phyloP scores from a whole-genome alignment of 352 stramenopile species.

The Detonula confervacea region DNA sequence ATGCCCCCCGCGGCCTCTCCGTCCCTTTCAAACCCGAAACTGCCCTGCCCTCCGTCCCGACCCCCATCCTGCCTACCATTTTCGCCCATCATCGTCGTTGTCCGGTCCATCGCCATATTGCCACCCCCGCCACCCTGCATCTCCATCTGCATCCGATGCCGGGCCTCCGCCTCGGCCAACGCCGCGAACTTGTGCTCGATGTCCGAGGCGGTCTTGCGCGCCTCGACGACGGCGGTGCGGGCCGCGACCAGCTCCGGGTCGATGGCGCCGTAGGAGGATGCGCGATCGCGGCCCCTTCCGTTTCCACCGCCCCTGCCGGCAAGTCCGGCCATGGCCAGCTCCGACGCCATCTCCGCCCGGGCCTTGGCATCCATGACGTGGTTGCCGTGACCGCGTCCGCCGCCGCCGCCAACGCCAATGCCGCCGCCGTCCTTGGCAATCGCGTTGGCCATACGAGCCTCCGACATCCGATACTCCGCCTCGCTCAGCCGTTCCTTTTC shows the following conservation, averaged over 20 bases:
- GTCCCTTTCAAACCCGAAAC: too few relatives aligned
- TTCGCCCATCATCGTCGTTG: too few relatives aligned
- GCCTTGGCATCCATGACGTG: background rate
- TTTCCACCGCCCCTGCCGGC: too few relatives aligned
- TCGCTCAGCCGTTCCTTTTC: background rate
- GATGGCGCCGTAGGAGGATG: too few relatives aligned
- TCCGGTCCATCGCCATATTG: background rate
- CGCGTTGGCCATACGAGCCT: slow-evolving; percentile 1
- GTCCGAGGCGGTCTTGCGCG: slow-evolving; percentile 8
- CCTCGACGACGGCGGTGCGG: too few relatives aligned
- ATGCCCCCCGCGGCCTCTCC: too few relatives aligned
- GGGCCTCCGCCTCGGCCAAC: slow-evolving; percentile 34
- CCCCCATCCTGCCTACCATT: too few relatives aligned
- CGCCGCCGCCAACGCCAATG: background rate
- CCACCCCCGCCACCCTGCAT: slow-evolving; percentile 13
- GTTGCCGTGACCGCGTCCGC: background rate
- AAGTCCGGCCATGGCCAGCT: too few relatives aligned
- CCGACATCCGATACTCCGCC: background rate
- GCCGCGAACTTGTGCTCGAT: slow-evolving; percentile 32
- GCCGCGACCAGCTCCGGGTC: too few relatives aligned
- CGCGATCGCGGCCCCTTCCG: background rate
- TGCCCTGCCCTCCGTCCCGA: too few relatives aligned
- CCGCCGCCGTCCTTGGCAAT: background rate
- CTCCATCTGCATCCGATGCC: slow-evolving; percentile 38
- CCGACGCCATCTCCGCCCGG: too few relatives aligned